These are phyloP conservation scores for Pichia scutulata DNA, from an alignment of 805 yeast species.

Conservation along the genomic window DNA sequence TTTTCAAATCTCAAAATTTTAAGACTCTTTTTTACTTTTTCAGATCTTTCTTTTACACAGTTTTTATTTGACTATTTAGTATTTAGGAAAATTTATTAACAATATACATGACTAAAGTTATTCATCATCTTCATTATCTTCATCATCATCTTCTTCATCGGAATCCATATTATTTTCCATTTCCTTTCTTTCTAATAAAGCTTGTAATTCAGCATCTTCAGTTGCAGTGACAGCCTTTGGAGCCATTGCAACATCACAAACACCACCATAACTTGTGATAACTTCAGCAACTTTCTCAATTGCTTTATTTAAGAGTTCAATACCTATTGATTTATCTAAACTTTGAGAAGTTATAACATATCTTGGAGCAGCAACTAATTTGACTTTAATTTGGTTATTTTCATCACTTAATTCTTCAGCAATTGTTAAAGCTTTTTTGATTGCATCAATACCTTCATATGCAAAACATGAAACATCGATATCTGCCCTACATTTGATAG, in stretches of 20 bases:
- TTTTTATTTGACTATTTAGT: neutral
- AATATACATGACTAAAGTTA: neutral
- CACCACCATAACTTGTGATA: conserved; percentile 72
- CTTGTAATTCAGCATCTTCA: conserved; percentile 96
- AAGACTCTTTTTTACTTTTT: neutral
- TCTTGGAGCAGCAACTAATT: conserved; percentile 94
- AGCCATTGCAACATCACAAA: conserved; percentile 89
- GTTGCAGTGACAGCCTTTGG: conserved; percentile 98
- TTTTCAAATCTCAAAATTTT: no score
- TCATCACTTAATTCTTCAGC: conserved; percentile 84
- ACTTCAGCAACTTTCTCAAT: conserved; percentile 66
- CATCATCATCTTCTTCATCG: conserved; percentile 49
- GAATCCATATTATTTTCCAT: conserved; percentile 79
- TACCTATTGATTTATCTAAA: conserved; percentile 84
- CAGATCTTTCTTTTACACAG: neutral
- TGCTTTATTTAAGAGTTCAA: conserved; percentile 69
- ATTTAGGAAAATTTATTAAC: neutral
- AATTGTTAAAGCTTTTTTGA: conserved; percentile 76
- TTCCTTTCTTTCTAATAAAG: conserved; percentile 88
- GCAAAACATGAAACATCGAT: conserved; percentile 95
- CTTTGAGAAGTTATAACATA: conserved; percentile 91
- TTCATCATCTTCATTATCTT: conserved; percentile 14
- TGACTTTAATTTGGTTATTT: conserved; percentile 81
- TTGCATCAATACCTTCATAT: conserved; percentile 97
- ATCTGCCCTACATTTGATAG: conserved; percentile 97